These are phyloP conservation scores for Balakata baccata DNA, from an alignment of 345 rosid genomes.

Conservation along the genomic window DNA sequence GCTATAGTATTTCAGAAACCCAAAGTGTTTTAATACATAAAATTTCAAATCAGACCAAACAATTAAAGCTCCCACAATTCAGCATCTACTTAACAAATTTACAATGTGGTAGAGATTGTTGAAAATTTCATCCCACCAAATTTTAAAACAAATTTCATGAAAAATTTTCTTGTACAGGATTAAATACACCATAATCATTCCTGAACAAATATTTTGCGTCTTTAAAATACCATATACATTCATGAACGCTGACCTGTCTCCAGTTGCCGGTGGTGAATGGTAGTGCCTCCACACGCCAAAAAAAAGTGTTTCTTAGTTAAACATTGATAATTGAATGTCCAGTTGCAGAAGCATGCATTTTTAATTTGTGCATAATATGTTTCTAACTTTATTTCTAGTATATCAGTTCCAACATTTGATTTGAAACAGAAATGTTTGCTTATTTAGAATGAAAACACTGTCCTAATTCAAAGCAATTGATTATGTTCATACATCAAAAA, in stretches of 20 bases:
- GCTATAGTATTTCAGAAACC: not conserved
- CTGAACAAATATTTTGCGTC: not conserved
- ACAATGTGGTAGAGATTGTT: not conserved
- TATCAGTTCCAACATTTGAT: slow-evolving; percentile 6
- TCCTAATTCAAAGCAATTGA: not conserved
- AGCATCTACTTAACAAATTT: not conserved
- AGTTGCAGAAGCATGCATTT: not conserved
- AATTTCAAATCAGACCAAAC: not conserved
- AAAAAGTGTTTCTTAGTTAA: not conserved
- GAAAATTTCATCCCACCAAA: not conserved
- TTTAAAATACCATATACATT: not conserved
- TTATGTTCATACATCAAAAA: slow-evolving; percentile 10
- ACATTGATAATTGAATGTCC: not conserved
- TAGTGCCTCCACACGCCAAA: not conserved
- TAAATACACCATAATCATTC: not conserved
- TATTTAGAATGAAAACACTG: not conserved
- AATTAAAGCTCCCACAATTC: not conserved
- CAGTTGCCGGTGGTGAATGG: not conserved
- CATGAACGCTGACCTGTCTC: not conserved
- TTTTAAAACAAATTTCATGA: not conserved
- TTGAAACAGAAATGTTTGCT: not conserved
- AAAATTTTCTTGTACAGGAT: not conserved
- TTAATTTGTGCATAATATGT: too few relatives aligned
- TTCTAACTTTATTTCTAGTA: slow-evolving; percentile 1
- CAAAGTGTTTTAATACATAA: not conserved